A percentile compares a stretch with the other conserved stretches of the same genome.
These are phyloP conservation scores for Erythrobasidium yunnanense DNA, from an alignment of 768 basidiomycete genomes.

Conservation along the genomic window DNA sequence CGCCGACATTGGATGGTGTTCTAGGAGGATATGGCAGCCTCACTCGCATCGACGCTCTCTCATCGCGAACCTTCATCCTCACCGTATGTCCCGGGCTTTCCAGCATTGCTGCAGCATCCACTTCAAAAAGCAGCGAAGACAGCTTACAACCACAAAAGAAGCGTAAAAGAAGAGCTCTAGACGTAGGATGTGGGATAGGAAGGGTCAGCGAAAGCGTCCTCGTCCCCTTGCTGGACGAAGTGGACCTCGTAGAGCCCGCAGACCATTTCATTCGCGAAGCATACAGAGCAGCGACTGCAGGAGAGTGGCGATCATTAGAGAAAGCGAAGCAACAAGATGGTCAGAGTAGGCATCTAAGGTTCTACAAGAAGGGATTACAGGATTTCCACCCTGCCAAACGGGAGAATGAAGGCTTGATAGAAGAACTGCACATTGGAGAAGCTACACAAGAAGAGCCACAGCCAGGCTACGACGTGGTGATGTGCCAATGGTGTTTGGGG, in stretches of 20 bases:
- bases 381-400: slow-evolving; percentile 60
- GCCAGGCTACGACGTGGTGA: slow-evolving; percentile 71
- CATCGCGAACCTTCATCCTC: slow-evolving; percentile 77
- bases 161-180: slow-evolving; percentile 59
- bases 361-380: slow-evolving; percentile 71
- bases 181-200: slow-evolving; percentile 87
- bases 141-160: slow-evolving; percentile 10
- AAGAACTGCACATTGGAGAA: slow-evolving; percentile 30
- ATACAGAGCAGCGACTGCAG: slow-evolving; percentile 21
- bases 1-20: slow-evolving; percentile 75
- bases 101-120: slow-evolving; percentile 46
- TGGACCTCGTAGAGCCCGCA: slow-evolving; percentile 83
- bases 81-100: slow-evolving; percentile 68
- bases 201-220: slow-evolving; percentile 80
- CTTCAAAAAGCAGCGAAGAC: neutral
- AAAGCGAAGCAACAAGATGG: slow-evolving; percentile 34
- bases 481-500: slow-evolving; percentile 96
- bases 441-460: neutral
- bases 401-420: slow-evolving; percentile 38
- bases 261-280: slow-evolving; percentile 65
- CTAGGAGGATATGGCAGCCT: slow-evolving; percentile 49
- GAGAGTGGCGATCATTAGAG: slow-evolving; percentile 36
- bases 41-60: slow-evolving; percentile 78
- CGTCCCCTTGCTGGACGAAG: slow-evolving; percentile 74
- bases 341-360: slow-evolving; percentile 56